Evolutionary conservation across 1,284 basidiomycete genomes (phyloP).

Genomic region (Cryptococcus sp.): DNA sequence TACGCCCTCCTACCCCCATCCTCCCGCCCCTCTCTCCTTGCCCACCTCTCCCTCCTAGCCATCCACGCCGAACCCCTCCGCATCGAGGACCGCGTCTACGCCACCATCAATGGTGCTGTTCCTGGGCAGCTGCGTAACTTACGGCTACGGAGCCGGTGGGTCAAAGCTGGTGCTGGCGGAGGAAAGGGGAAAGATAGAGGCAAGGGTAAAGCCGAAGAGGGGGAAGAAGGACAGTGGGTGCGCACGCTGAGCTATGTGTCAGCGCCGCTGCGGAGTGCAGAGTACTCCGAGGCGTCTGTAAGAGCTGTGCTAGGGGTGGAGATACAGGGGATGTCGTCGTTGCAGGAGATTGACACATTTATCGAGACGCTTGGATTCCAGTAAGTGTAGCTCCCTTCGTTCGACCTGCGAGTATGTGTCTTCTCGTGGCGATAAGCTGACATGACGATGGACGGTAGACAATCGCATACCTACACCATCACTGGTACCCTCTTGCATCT

Average conservation of each 20-base stretch:
- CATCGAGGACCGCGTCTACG: slow-evolving; percentile 33
- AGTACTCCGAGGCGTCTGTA: slow-evolving; percentile 38
- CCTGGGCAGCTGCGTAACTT: slow-evolving; percentile 30
- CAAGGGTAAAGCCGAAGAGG: slow-evolving; percentile 6
- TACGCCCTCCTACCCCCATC: slow-evolving; percentile 35
- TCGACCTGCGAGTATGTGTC: background rate
- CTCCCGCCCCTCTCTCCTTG: slow-evolving; percentile 21
- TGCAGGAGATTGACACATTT: slow-evolving; percentile 36
- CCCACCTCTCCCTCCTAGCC: slow-evolving; percentile 34
- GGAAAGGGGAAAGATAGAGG: background rate
- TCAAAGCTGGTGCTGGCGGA: background rate
- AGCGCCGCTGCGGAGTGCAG: slow-evolving; percentile 28
- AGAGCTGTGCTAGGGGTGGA: slow-evolving; percentile 34
- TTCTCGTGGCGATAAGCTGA: background rate
- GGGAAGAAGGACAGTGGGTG: slow-evolving; percentile 18
- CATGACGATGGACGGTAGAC: slow-evolving; percentile 14
- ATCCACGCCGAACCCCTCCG: slow-evolving; percentile 28
- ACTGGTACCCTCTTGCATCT: slow-evolving; percentile 39
- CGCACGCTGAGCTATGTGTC: slow-evolving; percentile 32
- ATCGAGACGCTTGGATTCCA: slow-evolving; percentile 34
- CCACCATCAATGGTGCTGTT: slow-evolving; percentile 29
- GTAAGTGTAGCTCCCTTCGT: slow-evolving; percentile 23
- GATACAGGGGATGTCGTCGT: slow-evolving; percentile 18
- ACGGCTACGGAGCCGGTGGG: slow-evolving; percentile 13
- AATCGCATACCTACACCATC: slow-evolving; percentile 33